These are phyloP conservation scores for Pyrenopolyporus hunteri DNA, from an alignment of 495 filamentous ascomycete species.

Conservation along the genomic window DNA sequence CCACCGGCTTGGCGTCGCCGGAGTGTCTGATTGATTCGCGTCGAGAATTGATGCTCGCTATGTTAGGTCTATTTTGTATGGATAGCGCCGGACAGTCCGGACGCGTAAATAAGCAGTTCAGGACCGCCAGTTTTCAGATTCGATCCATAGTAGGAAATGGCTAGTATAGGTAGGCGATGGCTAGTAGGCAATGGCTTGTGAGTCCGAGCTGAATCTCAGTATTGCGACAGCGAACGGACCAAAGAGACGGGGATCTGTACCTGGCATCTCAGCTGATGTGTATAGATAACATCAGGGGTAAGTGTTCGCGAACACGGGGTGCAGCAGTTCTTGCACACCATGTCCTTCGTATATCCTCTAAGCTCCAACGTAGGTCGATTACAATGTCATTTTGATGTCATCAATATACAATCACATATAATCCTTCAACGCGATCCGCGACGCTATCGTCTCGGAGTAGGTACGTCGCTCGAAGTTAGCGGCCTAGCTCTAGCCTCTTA, in stretches of 20 bases:
- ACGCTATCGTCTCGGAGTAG: constrained; percentile 22
- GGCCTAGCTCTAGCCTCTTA: constrained; percentile 11
- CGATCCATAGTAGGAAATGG: too few species aligned
- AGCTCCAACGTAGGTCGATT: neutral
- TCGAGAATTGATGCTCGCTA: constrained; percentile 19
- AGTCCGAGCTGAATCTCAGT: constrained; percentile 14
- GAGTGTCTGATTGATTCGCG: constrained; percentile 23
- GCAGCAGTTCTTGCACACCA: constrained; percentile 9
- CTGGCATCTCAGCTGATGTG: constrained; percentile 24
- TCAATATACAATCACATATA: constrained; percentile 16
- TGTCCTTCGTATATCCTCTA: neutral
- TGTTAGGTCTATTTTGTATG: constrained; percentile 11
- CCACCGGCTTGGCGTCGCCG: neutral
- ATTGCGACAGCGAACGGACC: constrained; percentile 9
- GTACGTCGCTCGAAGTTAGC: constrained; percentile 8
- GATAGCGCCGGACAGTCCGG: constrained; percentile 24
- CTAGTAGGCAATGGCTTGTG: constrained; percentile 10
- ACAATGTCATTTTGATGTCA: constrained; percentile 28
- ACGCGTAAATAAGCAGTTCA: constrained; percentile 16
- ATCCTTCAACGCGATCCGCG: constrained; percentile 23
- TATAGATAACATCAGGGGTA: constrained; percentile 8
- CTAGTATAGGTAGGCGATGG: too few species aligned
- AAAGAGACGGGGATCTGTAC: constrained; percentile 13
- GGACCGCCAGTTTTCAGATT: constrained; percentile 12
- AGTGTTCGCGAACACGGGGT: constrained; percentile 16